phyloP scores from a whole-genome alignment of 495 filamentous ascomycete species.

The Entonaema liquescens region DNA sequence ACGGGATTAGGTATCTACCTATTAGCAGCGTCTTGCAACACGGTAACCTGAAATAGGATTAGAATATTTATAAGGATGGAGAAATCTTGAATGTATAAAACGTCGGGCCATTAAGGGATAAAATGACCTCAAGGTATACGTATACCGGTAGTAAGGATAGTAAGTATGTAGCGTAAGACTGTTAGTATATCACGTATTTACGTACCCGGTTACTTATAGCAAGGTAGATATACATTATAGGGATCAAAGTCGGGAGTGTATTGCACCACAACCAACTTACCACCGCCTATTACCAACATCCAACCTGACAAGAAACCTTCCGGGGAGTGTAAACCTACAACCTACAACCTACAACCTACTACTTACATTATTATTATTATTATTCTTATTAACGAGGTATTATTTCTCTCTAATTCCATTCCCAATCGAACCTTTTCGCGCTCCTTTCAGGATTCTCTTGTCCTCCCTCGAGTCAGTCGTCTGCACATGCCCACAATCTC shows the following conservation, averaged over 20 bases:
- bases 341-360: constrained; percentile 8
- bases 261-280: constrained; percentile 13
- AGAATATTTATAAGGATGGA: not conserved
- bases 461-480: constrained; percentile 29
- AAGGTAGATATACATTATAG: constrained; percentile 32
- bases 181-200: constrained; percentile 11
- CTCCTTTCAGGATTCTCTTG: constrained; percentile 2
- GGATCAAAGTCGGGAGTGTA: constrained; percentile 4
- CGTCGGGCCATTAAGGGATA: constrained; percentile 9
- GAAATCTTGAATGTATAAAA: not conserved
- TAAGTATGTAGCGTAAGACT: not conserved
- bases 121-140: not conserved
- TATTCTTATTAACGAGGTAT: too few relatives aligned
- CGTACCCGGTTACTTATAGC: constrained; percentile 18
- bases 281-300: constrained; percentile 3
- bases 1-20: constrained; percentile 17
- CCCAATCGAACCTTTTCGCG: constrained; percentile 15
- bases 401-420: constrained; percentile 5
- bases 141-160: not conserved
- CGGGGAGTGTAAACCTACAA: constrained; percentile 6
- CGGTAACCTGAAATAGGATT: not conserved
- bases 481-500: constrained; percentile 16
- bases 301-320: constrained; percentile 3
- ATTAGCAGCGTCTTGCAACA: constrained; percentile 2
- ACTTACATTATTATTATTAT: not conserved